Conservation (phyloP, 2,329 filamentous ascomycete species). For the Trichoderma semiorbis region DNA sequence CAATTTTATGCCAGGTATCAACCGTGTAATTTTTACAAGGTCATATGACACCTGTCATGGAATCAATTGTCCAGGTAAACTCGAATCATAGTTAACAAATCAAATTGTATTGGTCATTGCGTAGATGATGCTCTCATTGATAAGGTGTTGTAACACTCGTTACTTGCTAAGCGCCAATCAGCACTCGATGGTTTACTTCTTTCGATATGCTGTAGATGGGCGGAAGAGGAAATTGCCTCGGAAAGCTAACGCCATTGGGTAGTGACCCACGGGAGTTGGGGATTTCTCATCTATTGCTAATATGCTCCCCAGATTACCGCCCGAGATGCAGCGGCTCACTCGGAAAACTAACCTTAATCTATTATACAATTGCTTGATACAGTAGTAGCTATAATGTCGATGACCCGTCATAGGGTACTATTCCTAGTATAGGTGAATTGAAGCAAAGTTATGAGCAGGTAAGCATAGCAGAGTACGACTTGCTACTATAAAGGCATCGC, state of each 20-base stretch:
- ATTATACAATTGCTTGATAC: not conserved
- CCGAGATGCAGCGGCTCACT: not conserved
- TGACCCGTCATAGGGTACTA: not conserved
- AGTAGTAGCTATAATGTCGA: not conserved
- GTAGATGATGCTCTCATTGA: not conserved
- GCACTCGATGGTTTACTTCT: not conserved
- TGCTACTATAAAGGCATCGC: not conserved
- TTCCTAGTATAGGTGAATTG: no score
- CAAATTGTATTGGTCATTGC: not conserved
- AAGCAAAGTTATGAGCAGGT: not conserved
- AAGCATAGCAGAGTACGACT: not conserved
- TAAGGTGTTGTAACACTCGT: not conserved
- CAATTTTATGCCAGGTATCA: not conserved
- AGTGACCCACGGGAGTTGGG: not conserved
- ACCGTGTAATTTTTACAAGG: not conserved
- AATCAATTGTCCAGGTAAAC: not conserved
- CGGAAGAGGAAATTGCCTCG: not conserved
- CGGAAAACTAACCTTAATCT: not conserved
- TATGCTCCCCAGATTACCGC: not conserved
- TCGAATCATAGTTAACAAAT: not conserved
- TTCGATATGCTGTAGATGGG: not conserved
- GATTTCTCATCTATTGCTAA: not conserved
- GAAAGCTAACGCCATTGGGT: not conserved
- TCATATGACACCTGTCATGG: not conserved
- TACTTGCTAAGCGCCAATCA: not conserved